Evolutionary conservation across 768 basidiomycete genomes (phyloP), one percentile per base, ranked within the genome.

Genomic region (Clitopilus hobsonii): DNA sequence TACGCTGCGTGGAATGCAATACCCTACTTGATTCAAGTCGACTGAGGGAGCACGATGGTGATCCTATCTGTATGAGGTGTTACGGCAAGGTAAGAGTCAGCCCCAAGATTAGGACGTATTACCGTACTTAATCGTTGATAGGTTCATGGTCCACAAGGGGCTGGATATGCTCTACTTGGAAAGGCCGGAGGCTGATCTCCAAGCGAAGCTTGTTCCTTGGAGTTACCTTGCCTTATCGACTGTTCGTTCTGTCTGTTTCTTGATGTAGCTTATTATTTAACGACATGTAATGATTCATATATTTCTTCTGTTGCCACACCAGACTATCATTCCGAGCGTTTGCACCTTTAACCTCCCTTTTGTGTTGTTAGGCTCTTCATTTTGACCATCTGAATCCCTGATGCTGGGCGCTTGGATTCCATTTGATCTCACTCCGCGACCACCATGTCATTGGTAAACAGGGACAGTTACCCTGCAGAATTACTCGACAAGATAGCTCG

Each of bases 1-100:
- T 93, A 60, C 74, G 90, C n/a, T 93, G 90, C 64, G 76, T 78
- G 7, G 85, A 85, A 60, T 93, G 90, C 62, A 78, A 74, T 53
- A 82, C 84, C 0, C 63, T 73, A 6, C 71, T 93, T n/a, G 89
- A 91, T 62, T 88, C 89, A 27, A 84, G 74, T 47, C 79, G 83
- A 20, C 67, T 93, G 54, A 80, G 87, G 24, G 90, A 92, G 66
- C 87, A 87, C 63, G 88, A 89, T 45, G 90, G 85, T 1, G 75
- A 80, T 11, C 86, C 88, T 11, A 73, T 82, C 30, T 93, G 90
- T 59, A 77, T 80, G 54, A 75, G 83, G 45, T 93, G 90, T 65
- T 89, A 93, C 60, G 76, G 77, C 56, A 91, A 89, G 82, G 78
- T 77, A 49, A 23, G 66, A 11, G 38, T 51, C 36, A 51, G 10